Evolutionary conservation across 2,329 filamentous ascomycete species (phyloP).

Genomic region (Colletotrichum tropicale): DNA sequence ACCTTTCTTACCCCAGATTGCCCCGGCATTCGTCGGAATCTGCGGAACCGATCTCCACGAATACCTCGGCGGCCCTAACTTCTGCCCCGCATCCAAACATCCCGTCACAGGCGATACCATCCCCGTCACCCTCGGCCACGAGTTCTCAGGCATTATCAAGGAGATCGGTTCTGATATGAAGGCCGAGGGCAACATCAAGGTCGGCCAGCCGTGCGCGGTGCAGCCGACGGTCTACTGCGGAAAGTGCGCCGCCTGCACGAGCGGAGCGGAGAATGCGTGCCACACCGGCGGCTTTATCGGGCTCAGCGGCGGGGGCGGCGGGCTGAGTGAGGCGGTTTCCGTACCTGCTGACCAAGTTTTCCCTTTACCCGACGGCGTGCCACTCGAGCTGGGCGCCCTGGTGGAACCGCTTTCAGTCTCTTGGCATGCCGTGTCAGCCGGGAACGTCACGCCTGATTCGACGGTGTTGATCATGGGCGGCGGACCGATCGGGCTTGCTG

Average conservation of each 20-base stretch:
- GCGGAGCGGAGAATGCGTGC: slow-evolving; percentile 35
- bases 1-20: slow-evolving; percentile 18
- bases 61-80: slow-evolving; percentile 31
- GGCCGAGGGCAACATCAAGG: slow-evolving; percentile 34
- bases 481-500: slow-evolving; percentile 66
- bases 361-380: slow-evolving; percentile 53
- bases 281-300: slow-evolving; percentile 49
- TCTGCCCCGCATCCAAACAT: slow-evolving; percentile 47
- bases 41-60: slow-evolving; percentile 39
- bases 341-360: slow-evolving; percentile 50
- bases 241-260: slow-evolving; percentile 56
- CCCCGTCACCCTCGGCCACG: slow-evolving; percentile 66
- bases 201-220: slow-evolving; percentile 61
- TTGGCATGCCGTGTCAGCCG: slow-evolving; percentile 60
- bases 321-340: slow-evolving; percentile 56
- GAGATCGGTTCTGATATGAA: slow-evolving; percentile 41
- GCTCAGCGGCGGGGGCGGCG: slow-evolving; percentile 50
- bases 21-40: slow-evolving; percentile 35
- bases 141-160: slow-evolving; percentile 64
- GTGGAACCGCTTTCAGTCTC: slow-evolving; percentile 68
- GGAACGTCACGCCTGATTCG: slow-evolving; percentile 39
- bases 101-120: slow-evolving; percentile 58
- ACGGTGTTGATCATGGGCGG: slow-evolving; percentile 62
- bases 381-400: slow-evolving; percentile 59
- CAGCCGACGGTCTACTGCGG: slow-evolving; percentile 63